These are phyloP conservation scores for Trametes coccinea DNA, from an alignment of 768 basidiomycete species.

Conservation along the genomic window DNA sequence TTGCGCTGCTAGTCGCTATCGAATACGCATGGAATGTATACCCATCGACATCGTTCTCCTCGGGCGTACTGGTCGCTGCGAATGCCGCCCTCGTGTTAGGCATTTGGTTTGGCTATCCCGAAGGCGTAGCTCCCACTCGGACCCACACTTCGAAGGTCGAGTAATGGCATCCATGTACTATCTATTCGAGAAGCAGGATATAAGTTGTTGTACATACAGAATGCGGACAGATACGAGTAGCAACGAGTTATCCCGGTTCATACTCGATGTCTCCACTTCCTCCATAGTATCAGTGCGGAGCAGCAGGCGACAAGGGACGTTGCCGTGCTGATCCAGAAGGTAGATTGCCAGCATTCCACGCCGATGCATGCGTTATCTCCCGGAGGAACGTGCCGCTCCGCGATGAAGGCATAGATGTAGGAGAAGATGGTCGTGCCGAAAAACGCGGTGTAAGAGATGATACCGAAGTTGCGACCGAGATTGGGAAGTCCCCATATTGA, in stretches of 20 bases:
- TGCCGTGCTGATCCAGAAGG: conserved; percentile 55
- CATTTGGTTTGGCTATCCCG: conserved; percentile 52
- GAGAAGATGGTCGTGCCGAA: conserved; percentile 75
- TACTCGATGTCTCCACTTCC: conserved; percentile 58
- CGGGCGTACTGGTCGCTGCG: conserved; percentile 50
- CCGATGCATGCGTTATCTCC: conserved; percentile 54
- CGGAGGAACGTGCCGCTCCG: conserved; percentile 48
- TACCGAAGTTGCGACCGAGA: conserved; percentile 74
- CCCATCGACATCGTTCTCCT: conserved; percentile 75
- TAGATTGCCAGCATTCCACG: conserved; percentile 60
- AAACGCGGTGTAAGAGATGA: conserved; percentile 75
- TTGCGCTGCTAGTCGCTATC: conserved; percentile 57
- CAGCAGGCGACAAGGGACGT: conserved; percentile 47
- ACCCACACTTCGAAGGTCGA: background rate
- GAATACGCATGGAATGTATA: conserved; percentile 91
- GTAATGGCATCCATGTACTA: background rate
- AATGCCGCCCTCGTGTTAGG: conserved; percentile 56
- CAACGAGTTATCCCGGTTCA: background rate
- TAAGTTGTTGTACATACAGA: background rate
- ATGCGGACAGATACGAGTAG: background rate
- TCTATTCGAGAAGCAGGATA: background rate
- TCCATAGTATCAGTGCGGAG: conserved; percentile 56
- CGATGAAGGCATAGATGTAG: conserved; percentile 74
- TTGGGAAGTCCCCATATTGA: conserved; percentile 72
- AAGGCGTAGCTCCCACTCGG: conserved; percentile 31